Conservation (phyloP, 257 asterid genomes). For the Gentiana macrophylla region DNA sequence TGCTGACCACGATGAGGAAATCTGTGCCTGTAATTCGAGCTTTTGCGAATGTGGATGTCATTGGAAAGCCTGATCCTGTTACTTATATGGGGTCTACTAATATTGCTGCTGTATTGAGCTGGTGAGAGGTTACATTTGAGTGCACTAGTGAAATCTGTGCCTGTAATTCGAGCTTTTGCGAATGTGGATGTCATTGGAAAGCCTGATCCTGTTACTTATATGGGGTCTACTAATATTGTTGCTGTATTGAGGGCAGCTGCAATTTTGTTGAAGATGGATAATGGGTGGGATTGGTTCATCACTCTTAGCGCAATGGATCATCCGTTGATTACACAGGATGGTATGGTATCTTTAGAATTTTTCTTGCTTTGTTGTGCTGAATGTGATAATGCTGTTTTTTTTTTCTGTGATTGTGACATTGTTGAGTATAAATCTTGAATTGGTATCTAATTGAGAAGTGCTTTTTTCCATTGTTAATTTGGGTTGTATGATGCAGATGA, state of each 20-base stretch:
- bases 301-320: constrained; percentile 84
- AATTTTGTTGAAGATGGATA: constrained; percentile 68
- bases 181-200: constrained; percentile 94
- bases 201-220: constrained; percentile 89
- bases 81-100: constrained; percentile 89
- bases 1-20: too few relatives aligned
- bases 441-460: neutral
- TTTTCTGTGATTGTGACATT: neutral
- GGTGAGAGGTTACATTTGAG: constrained; percentile 74
- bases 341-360: constrained; percentile 32
- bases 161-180: constrained; percentile 69
- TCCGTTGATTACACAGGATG: constrained; percentile 91
- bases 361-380: constrained; percentile 7
- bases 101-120: constrained; percentile 67
- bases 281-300: too few relatives aligned
- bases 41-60: constrained; percentile 88
- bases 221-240: constrained; percentile 86
- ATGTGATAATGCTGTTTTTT: constrained; percentile 1
- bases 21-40: constrained; percentile 70
- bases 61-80: constrained; percentile 93
- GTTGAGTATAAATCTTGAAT: constrained; percentile 7
- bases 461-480: neutral
- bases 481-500: neutral
- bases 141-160: constrained; percentile 57
- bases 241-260: constrained; percentile 79